Base-by-base conservation (phyloP, 2,329 filamentous ascomycete species). In the Ophiobolus disseminans region DNA sequence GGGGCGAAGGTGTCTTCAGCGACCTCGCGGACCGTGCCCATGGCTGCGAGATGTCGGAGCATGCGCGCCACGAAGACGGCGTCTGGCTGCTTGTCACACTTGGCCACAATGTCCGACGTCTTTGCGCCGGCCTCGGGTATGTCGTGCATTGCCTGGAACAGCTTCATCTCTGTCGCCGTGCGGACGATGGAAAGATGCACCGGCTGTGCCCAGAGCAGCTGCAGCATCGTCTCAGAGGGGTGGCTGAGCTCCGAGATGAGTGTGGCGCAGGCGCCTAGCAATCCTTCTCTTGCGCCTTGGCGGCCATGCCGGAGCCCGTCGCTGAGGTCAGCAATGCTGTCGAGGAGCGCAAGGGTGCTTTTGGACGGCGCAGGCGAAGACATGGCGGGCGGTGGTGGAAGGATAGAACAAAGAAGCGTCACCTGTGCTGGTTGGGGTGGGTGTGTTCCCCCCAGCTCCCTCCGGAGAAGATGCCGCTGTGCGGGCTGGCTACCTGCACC, bases 21-120 rank as follows among this genome's bases (percentile, higher is more conserved):
- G 0, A 57, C 59, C 20, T 63, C 62, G 16, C 41, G 54, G 1
- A 66, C 36, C 0, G 61, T 64, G 14, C 53, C 38, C 55, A 62
- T 63, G 40, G 63, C 61, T 6, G 62, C 57, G n/a, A 67, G 57
- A 48, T 67, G 63, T 8, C 62, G 59, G 7, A 67, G 55, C 60
- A 67, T 63, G 40, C 62, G 59, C 3, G 51, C 61, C 11, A 66
- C 58, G 10, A 66, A 47, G n/a, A 62, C 35, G 0, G 57, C 48
- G 20, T 63, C 59, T 5, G 55, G 48, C 4, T 57, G 31, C 10
- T 50, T 47, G 23, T 43, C 22, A 43, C 59, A 51, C 25, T 40
- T 51, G n/a, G 36, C 22, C 8, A 61, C 57, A 36, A 66, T 66
- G 6, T 55, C 41, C 1, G 19, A 17, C 17, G 50, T 41, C 31